Percentiles rank a stretch among this genome's conserved stretches.
These are phyloP conservation scores for Hanseniaspora meyeri DNA, from an alignment of 805 yeast species.

Conservation along the genomic window DNA sequence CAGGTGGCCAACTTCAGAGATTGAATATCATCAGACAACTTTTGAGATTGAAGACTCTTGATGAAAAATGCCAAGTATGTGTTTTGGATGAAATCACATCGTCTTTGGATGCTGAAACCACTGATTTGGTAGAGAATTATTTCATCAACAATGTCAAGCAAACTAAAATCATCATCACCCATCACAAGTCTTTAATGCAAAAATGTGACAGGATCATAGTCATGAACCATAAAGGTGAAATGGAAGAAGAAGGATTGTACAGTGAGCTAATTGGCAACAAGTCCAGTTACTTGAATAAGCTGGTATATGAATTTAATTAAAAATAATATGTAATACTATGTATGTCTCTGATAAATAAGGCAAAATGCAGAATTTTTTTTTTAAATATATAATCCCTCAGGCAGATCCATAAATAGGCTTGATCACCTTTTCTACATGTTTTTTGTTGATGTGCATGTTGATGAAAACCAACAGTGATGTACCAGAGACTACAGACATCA, in stretches of 20 bases:
- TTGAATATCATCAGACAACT: slow-evolving; percentile 75
- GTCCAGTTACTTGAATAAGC: slow-evolving; percentile 4
- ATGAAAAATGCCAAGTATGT: slow-evolving; percentile 30
- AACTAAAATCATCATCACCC: slow-evolving; percentile 54
- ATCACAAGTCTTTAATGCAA: slow-evolving; percentile 53
- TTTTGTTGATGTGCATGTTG: background rate
- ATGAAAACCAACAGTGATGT: slow-evolving; percentile 3
- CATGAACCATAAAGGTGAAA: slow-evolving; percentile 35
- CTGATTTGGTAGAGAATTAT: slow-evolving; percentile 38
- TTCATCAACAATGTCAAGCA: slow-evolving; percentile 27
- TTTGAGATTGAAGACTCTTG: slow-evolving; percentile 46
- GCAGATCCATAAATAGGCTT: slow-evolving; percentile 10
- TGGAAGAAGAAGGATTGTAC: slow-evolving; percentile 37
- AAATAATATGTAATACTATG: background rate
- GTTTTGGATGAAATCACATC: slow-evolving; percentile 83
- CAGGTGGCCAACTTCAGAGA: slow-evolving; percentile 89
- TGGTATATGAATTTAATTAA: slow-evolving; percentile 1
- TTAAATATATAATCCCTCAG: background rate
- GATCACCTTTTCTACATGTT: background rate
- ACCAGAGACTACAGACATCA: slow-evolving; percentile 35
- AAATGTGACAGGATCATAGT: slow-evolving; percentile 41
- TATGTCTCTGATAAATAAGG: background rate
- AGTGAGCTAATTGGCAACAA: slow-evolving; percentile 19
- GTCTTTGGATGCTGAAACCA: slow-evolving; percentile 60
- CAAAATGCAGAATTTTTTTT: background rate